Conservation (phyloP, 768 basidiomycete species). For the Tulasnella sp. region DNA sequence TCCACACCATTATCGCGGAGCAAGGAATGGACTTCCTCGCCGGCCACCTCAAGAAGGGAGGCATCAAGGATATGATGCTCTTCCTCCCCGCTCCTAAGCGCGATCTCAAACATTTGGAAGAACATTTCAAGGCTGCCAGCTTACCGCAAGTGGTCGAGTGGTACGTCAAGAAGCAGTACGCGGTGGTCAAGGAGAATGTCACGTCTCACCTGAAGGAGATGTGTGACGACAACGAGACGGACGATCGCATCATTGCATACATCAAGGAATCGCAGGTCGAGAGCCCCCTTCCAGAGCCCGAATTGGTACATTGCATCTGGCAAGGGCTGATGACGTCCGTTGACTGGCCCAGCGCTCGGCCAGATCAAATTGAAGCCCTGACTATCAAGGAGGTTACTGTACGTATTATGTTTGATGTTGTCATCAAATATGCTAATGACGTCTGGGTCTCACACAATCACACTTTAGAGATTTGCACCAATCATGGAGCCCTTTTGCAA, state of each 20-base stretch:
- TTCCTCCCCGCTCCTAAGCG: constrained; percentile 86
- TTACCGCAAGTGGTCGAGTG: constrained; percentile 82
- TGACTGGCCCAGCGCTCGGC: constrained; percentile 69
- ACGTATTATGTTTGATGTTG: constrained; percentile 25
- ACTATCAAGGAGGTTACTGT: constrained; percentile 84
- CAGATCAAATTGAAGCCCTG: constrained; percentile 84
- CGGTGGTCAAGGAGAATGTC: constrained; percentile 68
- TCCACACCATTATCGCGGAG: constrained; percentile 68
- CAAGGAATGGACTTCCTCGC: constrained; percentile 88
- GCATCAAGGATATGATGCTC: constrained; percentile 69
- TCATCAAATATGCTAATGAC: neutral
- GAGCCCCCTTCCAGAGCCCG: constrained; percentile 70
- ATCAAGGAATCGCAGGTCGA: constrained; percentile 67
- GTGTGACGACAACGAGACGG: constrained; percentile 55
- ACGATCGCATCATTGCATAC: constrained; percentile 59
- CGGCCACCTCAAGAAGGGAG: constrained; percentile 66
- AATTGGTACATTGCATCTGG: constrained; percentile 85
- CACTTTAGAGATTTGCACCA: constrained; percentile 59
- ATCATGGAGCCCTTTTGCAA: constrained; percentile 86
- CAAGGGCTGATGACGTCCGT: constrained; percentile 77
- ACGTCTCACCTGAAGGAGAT: constrained; percentile 56
- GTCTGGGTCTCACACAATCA: neutral
- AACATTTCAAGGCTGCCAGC: constrained; percentile 74
- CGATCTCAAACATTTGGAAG: constrained; percentile 60
- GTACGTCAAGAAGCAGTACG: constrained; percentile 86